Evolutionary conservation across 805 yeast genomes (phyloP), one percentile per base, ranked within the genome.

Genomic region (Candida endomychidarum): DNA sequence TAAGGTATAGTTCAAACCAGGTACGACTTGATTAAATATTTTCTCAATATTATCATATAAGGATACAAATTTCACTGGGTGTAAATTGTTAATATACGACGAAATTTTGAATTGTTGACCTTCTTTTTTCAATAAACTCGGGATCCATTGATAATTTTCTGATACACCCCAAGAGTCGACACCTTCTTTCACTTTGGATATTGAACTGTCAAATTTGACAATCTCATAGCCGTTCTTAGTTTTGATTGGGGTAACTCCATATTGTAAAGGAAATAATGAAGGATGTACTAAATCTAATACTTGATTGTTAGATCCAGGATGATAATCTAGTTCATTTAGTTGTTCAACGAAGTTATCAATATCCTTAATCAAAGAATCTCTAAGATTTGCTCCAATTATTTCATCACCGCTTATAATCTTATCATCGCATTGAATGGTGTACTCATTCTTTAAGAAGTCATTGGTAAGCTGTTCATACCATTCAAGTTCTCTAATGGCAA

Each of bases 271-370:
- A 32, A 53, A 68, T 29, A 70, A 53, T 12, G 72, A 66, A 17
- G 74, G 74, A 39, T 70, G 74, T 9, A 62, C 70, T 16, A 69
- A 52, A 43, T 67, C 67, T 15, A 65, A 45, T 2, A 67, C 72
- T 46, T 61, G 59, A 11, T 63, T 50, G 32, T 66, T 47, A 8
- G 68, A 56, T 4, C 57, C 58, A 9, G 72, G 72, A 42, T 66
- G 72, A 47, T 60, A 67, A 40, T 67, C 71, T 20, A 50, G 40
- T 14, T 40, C 43, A n/a, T 40, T 49, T 35, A 50, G 47, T 40
- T 47, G 45, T 5, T 40, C 41, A 12, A 39, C 36, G 26, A 56
- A 49, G 17, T n/a, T n/a, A n/a, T n/a, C n/a, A n/a, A n/a, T n/a
- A n/a, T n/a, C n/a, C n/a, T n/a, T 16, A 18, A 17, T 8, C 14